These are phyloP conservation scores for Corymbia calophylla DNA, from an alignment of 441 rosid species.

Conservation along the genomic window DNA sequence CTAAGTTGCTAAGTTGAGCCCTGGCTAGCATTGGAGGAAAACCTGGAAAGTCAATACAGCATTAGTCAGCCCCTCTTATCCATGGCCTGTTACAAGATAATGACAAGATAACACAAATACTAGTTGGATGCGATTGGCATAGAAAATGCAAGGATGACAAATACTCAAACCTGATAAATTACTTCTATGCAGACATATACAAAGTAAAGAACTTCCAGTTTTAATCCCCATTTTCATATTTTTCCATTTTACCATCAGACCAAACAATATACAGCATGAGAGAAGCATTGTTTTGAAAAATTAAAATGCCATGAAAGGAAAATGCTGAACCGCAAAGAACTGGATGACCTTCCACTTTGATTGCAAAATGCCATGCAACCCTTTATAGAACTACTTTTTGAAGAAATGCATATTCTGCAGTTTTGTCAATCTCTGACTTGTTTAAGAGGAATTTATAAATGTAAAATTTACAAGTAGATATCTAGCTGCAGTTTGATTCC, in stretches of 20 bases:
- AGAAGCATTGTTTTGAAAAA: neutral
- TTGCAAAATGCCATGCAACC: neutral
- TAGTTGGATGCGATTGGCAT: neutral
- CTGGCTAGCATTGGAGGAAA: slow-evolving; percentile 27
- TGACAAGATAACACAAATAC: neutral
- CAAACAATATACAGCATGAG: neutral
- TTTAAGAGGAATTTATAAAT: neutral
- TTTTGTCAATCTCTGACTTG: neutral
- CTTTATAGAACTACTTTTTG: neutral
- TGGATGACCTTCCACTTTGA: neutral
- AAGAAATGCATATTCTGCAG: neutral
- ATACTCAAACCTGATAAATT: neutral
- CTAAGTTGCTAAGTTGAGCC: slow-evolving; percentile 32
- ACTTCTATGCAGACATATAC: neutral
- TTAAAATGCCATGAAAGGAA: neutral
- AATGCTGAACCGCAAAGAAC: neutral
- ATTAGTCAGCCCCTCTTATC: neutral
- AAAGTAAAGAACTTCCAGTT: neutral
- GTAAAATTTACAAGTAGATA: neutral
- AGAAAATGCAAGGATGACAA: neutral
- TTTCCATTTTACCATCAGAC: neutral
- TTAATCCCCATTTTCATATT: neutral
- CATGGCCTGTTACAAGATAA: neutral
- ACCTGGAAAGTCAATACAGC: slow-evolving; percentile 30
- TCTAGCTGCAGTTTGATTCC: neutral